Evolutionary conservation across 331 rosid genomes (phyloP).

Genomic region (Acacia concinna): DNA sequence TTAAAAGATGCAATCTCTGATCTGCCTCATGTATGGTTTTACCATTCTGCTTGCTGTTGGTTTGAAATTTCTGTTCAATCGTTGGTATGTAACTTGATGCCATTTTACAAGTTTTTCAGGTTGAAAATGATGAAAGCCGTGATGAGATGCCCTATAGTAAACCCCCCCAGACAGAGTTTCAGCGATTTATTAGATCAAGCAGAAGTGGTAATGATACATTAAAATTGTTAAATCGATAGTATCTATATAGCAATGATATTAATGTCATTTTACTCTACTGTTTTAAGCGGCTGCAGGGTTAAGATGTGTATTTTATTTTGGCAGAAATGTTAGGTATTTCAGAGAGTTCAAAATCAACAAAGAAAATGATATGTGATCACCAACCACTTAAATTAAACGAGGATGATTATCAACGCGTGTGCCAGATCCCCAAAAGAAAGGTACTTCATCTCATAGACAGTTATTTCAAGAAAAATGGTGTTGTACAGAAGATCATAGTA

Average conservation of each 20-base stretch:
- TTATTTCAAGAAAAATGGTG: background rate
- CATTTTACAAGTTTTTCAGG: slow-evolving; percentile 24
- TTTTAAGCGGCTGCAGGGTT: background rate
- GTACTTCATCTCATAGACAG: slow-evolving; percentile 22
- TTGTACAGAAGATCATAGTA: background rate
- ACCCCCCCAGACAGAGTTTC: slow-evolving; percentile 43
- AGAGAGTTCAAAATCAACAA: background rate
- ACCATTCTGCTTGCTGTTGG: background rate
- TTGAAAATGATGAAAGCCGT: slow-evolving; percentile 32
- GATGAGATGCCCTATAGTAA: slow-evolving; percentile 36
- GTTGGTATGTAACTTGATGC: background rate
- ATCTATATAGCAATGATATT: background rate
- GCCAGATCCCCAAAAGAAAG: slow-evolving; percentile 61
- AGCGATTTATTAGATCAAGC: slow-evolving; percentile 35
- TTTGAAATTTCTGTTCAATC: background rate
- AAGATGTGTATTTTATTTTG: background rate
- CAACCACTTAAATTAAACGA: slow-evolving; percentile 33
- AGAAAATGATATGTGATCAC: slow-evolving; percentile 36
- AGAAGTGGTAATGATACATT: slow-evolving; percentile 29
- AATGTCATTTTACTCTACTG: background rate
- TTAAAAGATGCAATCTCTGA: slow-evolving; percentile 50
- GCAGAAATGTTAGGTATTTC: slow-evolving; percentile 42
- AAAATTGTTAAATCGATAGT: background rate
- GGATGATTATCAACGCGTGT: slow-evolving; percentile 70
- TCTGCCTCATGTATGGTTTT: slow-evolving; percentile 37